Evolutionary conservation across 2,329 filamentous ascomycete genomes (phyloP).

Genomic region (Chaetomiaceae sp.): DNA sequence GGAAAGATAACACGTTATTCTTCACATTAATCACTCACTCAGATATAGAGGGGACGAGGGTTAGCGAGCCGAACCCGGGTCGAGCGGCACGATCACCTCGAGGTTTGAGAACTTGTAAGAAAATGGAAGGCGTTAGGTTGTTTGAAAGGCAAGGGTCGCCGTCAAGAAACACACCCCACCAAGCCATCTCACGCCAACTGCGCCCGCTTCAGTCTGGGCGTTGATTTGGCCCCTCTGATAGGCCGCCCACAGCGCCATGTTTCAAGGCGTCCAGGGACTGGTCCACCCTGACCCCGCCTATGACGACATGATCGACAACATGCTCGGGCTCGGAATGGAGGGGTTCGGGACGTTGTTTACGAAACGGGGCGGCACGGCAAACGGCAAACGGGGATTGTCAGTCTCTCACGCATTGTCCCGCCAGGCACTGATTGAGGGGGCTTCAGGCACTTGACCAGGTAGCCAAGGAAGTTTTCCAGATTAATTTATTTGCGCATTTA

Average conservation of each 20-base stretch:
- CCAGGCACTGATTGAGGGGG: neutral
- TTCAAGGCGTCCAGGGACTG: conserved; percentile 12
- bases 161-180: too few relatives aligned
- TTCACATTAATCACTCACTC: too few relatives aligned
- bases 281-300: conserved; percentile 1
- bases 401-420: conserved; percentile 6
- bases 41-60: too few relatives aligned
- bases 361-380: neutral
- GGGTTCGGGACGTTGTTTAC: neutral
- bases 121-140: too few relatives aligned
- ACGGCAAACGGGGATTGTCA: neutral
- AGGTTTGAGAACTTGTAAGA: too few relatives aligned
- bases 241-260: conserved; percentile 2
- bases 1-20: too few relatives aligned
- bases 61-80: too few relatives aligned
- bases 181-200: neutral
- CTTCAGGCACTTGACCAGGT: neutral
- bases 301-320: conserved; percentile 16
- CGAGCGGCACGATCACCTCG: too few relatives aligned
- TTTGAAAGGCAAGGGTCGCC: too few relatives aligned
- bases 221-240: neutral
- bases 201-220: too few relatives aligned
- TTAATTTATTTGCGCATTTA: too few relatives aligned
- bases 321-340: conserved; percentile 4
- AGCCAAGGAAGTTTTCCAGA: too few relatives aligned